phyloP scores from a whole-genome alignment of 2,329 filamentous ascomycete species.

The Aspergillus hiratsukae region DNA sequence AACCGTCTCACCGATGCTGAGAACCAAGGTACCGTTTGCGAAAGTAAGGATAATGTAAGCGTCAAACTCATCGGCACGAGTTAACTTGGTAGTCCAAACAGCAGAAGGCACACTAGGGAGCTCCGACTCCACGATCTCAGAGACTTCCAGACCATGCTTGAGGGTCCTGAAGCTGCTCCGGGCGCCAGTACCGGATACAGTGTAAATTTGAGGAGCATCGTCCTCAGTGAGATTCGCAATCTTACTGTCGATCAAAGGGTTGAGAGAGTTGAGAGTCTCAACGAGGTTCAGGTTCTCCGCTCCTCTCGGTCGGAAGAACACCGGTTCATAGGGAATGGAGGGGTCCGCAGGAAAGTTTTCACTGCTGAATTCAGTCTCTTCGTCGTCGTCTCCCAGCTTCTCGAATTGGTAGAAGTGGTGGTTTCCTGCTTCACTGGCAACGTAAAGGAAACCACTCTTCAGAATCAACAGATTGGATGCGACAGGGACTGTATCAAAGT shows the following conservation, averaged over 20 bases:
- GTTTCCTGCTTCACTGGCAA: conserved; percentile 87
- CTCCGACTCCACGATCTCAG: conserved; percentile 92
- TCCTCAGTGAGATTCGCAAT: conserved; percentile 86
- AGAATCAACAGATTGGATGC: conserved; percentile 85
- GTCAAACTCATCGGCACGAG: conserved; percentile 76
- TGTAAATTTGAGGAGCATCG: conserved; percentile 94
- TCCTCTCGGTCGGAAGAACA: conserved; percentile 78
- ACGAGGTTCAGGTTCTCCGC: conserved; percentile 79
- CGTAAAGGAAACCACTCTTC: conserved; percentile 92
- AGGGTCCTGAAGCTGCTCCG: conserved; percentile 86
- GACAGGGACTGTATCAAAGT: conserved; percentile 92
- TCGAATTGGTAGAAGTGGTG: conserved; percentile 96
- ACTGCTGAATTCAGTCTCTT: conserved; percentile 80
- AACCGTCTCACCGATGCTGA: conserved; percentile 94
- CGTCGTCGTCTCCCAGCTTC: conserved; percentile 91
- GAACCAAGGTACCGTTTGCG: conserved; percentile 79
- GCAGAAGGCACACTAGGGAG: conserved; percentile 82
- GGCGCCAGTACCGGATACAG: conserved; percentile 81
- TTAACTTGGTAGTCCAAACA: conserved; percentile 93
- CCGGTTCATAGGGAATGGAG: conserved; percentile 65
- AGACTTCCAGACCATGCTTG: conserved; percentile 88
- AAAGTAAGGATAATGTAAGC: conserved; percentile 95
- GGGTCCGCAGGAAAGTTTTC: conserved; percentile 77
- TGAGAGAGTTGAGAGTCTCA: conserved; percentile 82
- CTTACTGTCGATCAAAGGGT: conserved; percentile 86